Conservation (phyloP, 805 yeast species). For the Saturnispora silvae region DNA sequence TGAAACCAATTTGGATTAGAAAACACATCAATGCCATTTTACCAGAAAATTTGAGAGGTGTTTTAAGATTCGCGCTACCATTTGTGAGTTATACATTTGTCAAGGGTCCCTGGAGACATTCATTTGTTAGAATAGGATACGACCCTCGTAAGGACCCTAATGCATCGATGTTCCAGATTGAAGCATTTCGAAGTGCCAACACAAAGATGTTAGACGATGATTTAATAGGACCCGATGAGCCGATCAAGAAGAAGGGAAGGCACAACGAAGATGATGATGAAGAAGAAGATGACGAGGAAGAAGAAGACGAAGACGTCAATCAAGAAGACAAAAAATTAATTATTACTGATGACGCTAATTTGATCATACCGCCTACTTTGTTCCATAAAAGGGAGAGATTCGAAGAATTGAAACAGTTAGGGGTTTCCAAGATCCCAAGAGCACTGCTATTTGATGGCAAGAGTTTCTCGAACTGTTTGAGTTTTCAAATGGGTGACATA, state of each 20-base stretch:
- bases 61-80: constrained; percentile 68
- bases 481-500: constrained; percentile 73
- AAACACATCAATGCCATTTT: constrained; percentile 53
- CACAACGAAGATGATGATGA: not conserved
- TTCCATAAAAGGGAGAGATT: constrained; percentile 14
- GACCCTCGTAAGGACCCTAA: constrained; percentile 54
- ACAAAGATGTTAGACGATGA: constrained; percentile 9
- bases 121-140: constrained; percentile 67
- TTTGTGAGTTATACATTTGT: constrained; percentile 71
- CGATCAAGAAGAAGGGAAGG: not conserved
- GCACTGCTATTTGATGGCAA: constrained; percentile 63
- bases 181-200: constrained; percentile 52
- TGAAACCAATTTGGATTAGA: constrained; percentile 80
- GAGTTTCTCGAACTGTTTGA: constrained; percentile 54
- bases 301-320: constrained; percentile 14
- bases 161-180: constrained; percentile 68
- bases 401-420: constrained; percentile 14
- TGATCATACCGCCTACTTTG: constrained; percentile 20
- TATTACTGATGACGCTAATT: constrained; percentile 14
- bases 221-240: constrained; percentile 9
- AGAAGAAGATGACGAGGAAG: constrained; percentile 17
- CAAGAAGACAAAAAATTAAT: constrained; percentile 18
- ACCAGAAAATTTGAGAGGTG: constrained; percentile 35
- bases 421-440: constrained; percentile 27
- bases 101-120: constrained; percentile 92